Evolutionary conservation across 208 protist genomes (phyloP), one percentile per base, ranked within the genome.

Genomic region (Crithidia fasciculata): DNA sequence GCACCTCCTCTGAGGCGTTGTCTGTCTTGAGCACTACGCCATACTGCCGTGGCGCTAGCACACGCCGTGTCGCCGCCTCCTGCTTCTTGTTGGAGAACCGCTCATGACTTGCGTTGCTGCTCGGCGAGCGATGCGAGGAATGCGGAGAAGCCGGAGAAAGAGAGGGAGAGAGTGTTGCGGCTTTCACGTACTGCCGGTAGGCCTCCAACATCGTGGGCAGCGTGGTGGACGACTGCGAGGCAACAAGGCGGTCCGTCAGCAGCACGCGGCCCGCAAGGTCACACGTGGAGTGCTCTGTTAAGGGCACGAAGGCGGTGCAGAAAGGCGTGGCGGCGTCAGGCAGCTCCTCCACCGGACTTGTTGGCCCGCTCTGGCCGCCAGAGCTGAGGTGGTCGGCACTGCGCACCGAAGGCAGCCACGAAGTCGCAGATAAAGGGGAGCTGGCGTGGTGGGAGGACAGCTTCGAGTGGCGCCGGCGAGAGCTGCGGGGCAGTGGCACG

Each of bases 181-280:
- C 64, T 13, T 52, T 18, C 54, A 69, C 49, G 63, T 76, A 76
- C 63, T 76, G 72, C 63, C 50, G 15, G n/a, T 57, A 70, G 58
- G 62, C 72, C 28, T 44, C 56, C 2, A 70, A 50, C 72, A 76
- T 76, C 4, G 43, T 57, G 16, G 72, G 72, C 62, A 76, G 41
- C 10, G 72, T 45, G 0, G 72, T 76, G 62, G 40, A 10, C 9
- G 63, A 63, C 54, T 76, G 72, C 13, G 72, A 6, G 13, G 28
- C 28, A 8, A 76, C 45, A 15, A 76, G 44, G 0, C 72, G 72
- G 52, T 76, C 72, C 18, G 72, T 76, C 28, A 76, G 59, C 15
- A 76, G 54, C 8, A 76, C 62, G 8, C 72, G 54, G 4, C 72
- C 72, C 6, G 9, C 55, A 3, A 76, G n/a, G 0, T 55, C 55